Percentiles rank a stretch among this genome's conserved stretches.
phyloP scores from a whole-genome alignment of 495 filamentous ascomycete species.

The Tuber brumale region DNA sequence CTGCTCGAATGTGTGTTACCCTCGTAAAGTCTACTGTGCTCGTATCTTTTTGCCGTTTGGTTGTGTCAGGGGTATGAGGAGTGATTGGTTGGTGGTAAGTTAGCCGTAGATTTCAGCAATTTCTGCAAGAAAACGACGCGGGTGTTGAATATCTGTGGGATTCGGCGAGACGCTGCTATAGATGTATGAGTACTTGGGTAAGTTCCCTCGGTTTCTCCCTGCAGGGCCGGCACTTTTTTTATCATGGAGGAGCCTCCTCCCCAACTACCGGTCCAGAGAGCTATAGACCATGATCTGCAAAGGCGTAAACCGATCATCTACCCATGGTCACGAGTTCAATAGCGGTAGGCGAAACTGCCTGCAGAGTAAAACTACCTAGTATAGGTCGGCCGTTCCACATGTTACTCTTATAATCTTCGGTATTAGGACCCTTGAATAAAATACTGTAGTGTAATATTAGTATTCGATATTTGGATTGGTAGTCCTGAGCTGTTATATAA shows the following conservation, averaged over 20 bases:
- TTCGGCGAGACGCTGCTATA: neutral
- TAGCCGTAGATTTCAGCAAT: neutral
- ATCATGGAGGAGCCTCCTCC: neutral
- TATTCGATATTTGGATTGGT: neutral
- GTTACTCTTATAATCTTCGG: neutral
- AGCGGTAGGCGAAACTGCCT: neutral
- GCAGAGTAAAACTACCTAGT: neutral
- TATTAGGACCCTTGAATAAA: neutral
- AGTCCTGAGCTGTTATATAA: neutral
- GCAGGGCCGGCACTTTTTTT: neutral
- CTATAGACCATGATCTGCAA: neutral
- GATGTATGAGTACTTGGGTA: neutral
- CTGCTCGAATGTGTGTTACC: neutral
- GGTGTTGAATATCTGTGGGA: neutral
- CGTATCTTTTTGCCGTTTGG: neutral
- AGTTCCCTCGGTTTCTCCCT: neutral
- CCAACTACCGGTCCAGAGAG: neutral
- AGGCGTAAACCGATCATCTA: neutral
- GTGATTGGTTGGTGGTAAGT: neutral
- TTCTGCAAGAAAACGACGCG: neutral
- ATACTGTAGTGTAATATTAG: neutral
- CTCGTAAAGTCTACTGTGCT: neutral
- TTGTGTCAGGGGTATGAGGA: neutral
- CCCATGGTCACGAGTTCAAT: neutral
- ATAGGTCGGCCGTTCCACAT: neutral